Conservation (phyloP, 192 early-diverging fungal species). For the Podila horticola region DNA sequence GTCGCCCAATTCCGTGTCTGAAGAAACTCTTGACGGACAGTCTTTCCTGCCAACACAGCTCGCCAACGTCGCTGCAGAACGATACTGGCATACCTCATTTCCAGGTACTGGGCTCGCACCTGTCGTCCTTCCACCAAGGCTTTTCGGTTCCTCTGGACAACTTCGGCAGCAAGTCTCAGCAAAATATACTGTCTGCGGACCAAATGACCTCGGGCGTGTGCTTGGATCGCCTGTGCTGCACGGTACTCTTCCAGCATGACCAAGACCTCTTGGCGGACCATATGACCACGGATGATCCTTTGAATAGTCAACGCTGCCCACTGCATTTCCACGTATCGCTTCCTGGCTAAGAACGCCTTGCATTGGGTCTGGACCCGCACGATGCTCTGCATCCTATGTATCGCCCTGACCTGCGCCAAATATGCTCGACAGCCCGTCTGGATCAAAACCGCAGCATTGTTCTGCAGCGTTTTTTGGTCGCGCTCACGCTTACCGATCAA, state of each 20-base stretch:
- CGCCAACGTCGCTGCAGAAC: constrained; percentile 41
- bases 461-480: background rate
- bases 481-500: constrained; percentile 11
- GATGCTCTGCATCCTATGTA: constrained; percentile 14
- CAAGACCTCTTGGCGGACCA: constrained; percentile 8
- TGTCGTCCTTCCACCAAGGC: constrained; percentile 20
- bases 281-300: constrained; percentile 26
- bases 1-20: constrained; percentile 13
- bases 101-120: constrained; percentile 13
- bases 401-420: constrained; percentile 22
- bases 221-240: constrained; percentile 22
- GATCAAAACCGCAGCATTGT: constrained; percentile 30
- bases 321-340: constrained; percentile 18
- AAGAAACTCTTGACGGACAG: constrained; percentile 19
- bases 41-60: constrained; percentile 10
- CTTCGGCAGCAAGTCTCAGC: constrained; percentile 24
- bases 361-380: constrained; percentile 26
- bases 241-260: constrained; percentile 11
- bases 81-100: constrained; percentile 15
- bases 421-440: constrained; percentile 48
- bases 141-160: constrained; percentile 29
- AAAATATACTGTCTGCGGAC: constrained; percentile 26
- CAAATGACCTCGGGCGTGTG: constrained; percentile 28
- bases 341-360: constrained; percentile 25
- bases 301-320: constrained; percentile 33